Evolutionary conservation across 2,329 filamentous ascomycete genomes (phyloP), one percentile per base, ranked within the genome.

Genomic region (Colletotrichum sp.): DNA sequence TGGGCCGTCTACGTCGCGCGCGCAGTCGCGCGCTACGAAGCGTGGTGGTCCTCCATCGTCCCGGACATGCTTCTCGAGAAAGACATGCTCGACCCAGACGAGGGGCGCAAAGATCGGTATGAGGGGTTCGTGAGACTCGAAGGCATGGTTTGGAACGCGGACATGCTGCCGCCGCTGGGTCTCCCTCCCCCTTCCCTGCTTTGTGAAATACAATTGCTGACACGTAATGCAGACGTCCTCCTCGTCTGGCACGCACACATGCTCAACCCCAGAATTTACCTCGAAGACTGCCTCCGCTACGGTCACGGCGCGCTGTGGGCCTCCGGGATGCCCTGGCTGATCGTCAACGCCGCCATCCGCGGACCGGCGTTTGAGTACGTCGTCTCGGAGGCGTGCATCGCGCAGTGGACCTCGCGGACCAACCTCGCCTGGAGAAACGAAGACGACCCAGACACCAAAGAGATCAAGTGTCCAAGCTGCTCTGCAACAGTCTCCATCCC

Each of bases 221-320:
- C 29, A 1, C 22, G 0, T 6, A 15, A 27, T 82, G 87, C 44
- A 52, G 93, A 95, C 82, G 89, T 95, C 0, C 82, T 95, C 15
- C 92, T 95, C 91, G 92, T 95, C 0, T 95, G 92, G 92, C 93
- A 95, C 82, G 85, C 92, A 0, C 93, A 93, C 78, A 91, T 94
- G 88, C 87, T 95, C 3, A 95, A 95, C 76, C 93, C 93, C 0
- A 86, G 91, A 68, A 86, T 85, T 30, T 95, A 92, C 80, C 88
- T 93, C 9, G 92, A 94, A 72, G 93, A 94, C 80, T 93, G 91
- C 78, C 82, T 93, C 55, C 87, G 92, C 19, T 84, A 87, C 55
- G 89, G 88, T 1, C 77, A 86, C 6, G 86, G 86, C 75, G 86
- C 91, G 79, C 81, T 89, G 12, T 95, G 93, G 92, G 85, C 86